A percentile compares a stretch with the other conserved stretches of the same genome.
Conservation (phyloP, 1,139 yeast genomes). For the Blastobotrys aristatus region DNA sequence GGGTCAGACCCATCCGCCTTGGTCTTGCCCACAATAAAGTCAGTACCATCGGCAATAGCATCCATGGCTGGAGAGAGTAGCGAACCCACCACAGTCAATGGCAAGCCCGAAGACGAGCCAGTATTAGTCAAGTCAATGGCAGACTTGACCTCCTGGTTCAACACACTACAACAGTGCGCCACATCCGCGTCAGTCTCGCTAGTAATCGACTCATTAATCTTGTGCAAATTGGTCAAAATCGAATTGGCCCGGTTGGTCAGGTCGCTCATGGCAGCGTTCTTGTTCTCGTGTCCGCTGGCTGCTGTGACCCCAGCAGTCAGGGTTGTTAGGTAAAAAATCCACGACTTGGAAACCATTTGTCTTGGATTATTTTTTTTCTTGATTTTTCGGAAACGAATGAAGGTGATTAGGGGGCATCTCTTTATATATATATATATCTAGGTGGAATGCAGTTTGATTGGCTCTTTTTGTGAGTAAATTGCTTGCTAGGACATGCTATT, state of each 20-base stretch:
- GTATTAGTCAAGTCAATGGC: background rate
- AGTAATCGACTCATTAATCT: background rate
- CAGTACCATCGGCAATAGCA: conserved; percentile 31
- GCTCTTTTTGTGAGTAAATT: too few species aligned
- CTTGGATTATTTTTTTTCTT: too few species aligned
- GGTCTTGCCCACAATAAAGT: conserved; percentile 19
- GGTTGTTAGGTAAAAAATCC: too few species aligned
- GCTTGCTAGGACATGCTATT: too few species aligned
- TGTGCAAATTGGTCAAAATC: background rate
- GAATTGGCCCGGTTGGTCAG: conserved; percentile 23
- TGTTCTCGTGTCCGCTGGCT: background rate
- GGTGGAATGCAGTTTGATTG: too few species aligned
- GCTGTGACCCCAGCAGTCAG: too few species aligned
- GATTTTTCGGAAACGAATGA: too few species aligned
- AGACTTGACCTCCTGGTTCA: background rate
- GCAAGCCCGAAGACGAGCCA: conserved; percentile 18
- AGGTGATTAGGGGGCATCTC: too few species aligned
- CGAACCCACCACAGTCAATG: conserved; percentile 22
- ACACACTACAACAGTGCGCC: background rate
- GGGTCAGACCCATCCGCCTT: too few species aligned
- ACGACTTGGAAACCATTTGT: too few species aligned
- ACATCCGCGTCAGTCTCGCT: background rate
- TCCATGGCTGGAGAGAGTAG: conserved; percentile 30
- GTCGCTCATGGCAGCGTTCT: conserved; percentile 20
- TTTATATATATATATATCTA: too few species aligned